Percentiles rank a stretch among this genome's conserved stretches.
Evolutionary conservation across 257 asterid species (phyloP).

Genomic region (Solanum piurae): DNA sequence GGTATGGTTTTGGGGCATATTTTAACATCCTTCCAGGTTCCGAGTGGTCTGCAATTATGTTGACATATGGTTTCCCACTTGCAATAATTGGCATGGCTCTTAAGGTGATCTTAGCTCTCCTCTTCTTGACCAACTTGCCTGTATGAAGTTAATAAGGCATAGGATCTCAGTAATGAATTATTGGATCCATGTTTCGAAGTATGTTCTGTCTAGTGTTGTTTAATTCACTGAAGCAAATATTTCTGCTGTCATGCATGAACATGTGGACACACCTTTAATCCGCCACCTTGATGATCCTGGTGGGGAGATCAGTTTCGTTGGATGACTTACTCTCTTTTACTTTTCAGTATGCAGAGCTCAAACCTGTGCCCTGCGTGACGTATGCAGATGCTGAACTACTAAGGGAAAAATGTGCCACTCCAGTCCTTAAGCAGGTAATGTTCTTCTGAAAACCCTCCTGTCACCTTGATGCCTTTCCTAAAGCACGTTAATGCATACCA

Average conservation of each 20-base stretch:
- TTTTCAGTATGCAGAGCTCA: constrained; percentile 95
- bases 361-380: constrained; percentile 94
- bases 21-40: constrained; percentile 96
- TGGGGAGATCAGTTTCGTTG: neutral
- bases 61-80: constrained; percentile 96
- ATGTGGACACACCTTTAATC: neutral
- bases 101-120: constrained; percentile 43
- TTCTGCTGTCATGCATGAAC: neutral
- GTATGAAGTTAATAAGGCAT: neutral
- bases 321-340: neutral
- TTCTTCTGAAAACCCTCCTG: neutral
- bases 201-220: neutral
- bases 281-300: neutral
- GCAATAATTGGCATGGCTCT: constrained; percentile 99
- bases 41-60: constrained; percentile 97
- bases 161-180: neutral
- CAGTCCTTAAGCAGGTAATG: constrained; percentile 76
- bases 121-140: neutral
- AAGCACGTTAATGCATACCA: neutral
- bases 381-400: constrained; percentile 67
- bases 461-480: neutral
- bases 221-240: neutral
- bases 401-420: constrained; percentile 87
- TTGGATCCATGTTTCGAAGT: neutral
- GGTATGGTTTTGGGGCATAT: constrained; percentile 98